Evolutionary conservation across 2,329 filamentous ascomycete species (phyloP), one percentile per base, ranked within the genome.

Genomic region (Calycina herbarum): DNA sequence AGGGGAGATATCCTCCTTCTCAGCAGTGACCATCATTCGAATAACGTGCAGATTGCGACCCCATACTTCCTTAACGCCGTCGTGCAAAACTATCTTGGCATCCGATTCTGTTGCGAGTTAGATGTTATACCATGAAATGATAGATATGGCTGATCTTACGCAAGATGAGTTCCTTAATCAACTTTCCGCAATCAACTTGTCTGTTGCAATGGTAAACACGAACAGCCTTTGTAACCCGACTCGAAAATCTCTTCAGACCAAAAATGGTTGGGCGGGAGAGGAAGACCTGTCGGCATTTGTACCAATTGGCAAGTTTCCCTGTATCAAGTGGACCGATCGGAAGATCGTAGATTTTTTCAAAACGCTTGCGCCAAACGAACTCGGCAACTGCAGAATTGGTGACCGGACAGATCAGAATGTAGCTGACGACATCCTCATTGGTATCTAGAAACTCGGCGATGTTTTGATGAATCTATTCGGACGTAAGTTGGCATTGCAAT

Each of bases 341-440:
- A 48, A 27, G 79, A 38, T 83, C 82, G 68, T 79, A 86, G 31
- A 64, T 74, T 27, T 73, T 64, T 15, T 76, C 71, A 69, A 82
- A 85, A 20, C 75, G 77, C 45, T 71, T 68, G 42, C 80, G 78
- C 83, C 83, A 86, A 71, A 84, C 81, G 6, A 78, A 79, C 29
- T 69, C 64, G 10, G 76, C 69, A 62, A 84, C 72, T 6, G 80
- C 77, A 67, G 76, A 63, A 40, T 75, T 72, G 0, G 79, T 79
- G 3, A 68, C 70, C 7, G 70, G 73, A 73, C 82, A 84, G 24
- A 79, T 69, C 1, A 71, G 64, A 6, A 76, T 73, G 70, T 80
- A 84, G 62, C 68, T 76, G 29, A 72, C 70, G 15, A 85, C 70
- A 67, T 85, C 82, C 20, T 71, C 69, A 13, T 63, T 70, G 85